Conservation (phyloP, 2,329 filamentous ascomycete genomes). For the Stromatinia cepivora region DNA sequence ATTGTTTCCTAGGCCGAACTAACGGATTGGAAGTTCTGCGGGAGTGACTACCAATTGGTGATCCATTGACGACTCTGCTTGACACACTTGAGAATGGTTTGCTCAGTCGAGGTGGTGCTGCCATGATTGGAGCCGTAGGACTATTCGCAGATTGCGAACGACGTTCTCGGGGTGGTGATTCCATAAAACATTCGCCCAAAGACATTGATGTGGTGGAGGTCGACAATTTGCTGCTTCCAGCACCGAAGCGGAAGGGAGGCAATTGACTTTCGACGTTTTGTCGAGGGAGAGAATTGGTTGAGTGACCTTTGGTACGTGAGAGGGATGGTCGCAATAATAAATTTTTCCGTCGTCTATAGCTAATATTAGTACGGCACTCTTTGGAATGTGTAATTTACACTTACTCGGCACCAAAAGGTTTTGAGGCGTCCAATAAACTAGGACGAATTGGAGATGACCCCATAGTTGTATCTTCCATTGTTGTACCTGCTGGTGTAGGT, state of each 20-base stretch:
- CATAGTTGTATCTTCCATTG: constrained; percentile 50
- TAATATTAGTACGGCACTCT: constrained; percentile 27
- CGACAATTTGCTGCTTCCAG: constrained; percentile 50
- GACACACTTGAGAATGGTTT: constrained; percentile 63
- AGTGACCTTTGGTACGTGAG: constrained; percentile 71
- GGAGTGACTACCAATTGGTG: constrained; percentile 68
- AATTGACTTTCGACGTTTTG: constrained; percentile 65
- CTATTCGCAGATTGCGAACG: constrained; percentile 62
- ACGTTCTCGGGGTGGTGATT: constrained; percentile 74
- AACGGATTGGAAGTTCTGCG: constrained; percentile 73
- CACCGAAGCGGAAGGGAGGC: constrained; percentile 74
- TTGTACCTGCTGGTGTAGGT: constrained; percentile 61
- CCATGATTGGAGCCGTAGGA: constrained; percentile 54
- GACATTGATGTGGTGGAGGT: constrained; percentile 62
- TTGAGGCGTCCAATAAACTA: constrained; percentile 51
- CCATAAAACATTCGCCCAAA: constrained; percentile 74
- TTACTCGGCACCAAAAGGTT: constrained; percentile 54
- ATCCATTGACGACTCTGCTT: constrained; percentile 62
- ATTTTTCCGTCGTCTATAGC: constrained; percentile 62
- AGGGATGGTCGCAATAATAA: constrained; percentile 73
- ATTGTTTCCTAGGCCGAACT: constrained; percentile 79
- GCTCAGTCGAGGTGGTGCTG: constrained; percentile 60
- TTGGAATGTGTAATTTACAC: constrained; percentile 40
- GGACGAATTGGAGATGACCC: constrained; percentile 58
- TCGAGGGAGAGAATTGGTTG: constrained; percentile 63